Conservation (phyloP, 2,329 filamentous ascomycete genomes). For the Aspergillus sp. region DNA sequence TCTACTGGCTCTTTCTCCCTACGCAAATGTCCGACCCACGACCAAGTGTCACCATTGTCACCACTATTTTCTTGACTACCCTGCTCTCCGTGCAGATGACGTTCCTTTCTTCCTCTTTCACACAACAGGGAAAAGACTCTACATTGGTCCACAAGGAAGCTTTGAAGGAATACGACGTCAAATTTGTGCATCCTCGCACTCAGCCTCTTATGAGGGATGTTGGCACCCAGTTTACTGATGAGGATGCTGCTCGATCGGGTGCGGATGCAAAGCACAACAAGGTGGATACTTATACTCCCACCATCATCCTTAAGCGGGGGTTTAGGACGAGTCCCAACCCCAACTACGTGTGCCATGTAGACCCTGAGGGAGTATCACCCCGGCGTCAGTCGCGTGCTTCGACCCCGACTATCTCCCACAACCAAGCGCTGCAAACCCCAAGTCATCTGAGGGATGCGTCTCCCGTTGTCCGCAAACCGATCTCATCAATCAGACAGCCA, state of each 20-base stretch:
- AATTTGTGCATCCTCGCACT: constrained; percentile 88
- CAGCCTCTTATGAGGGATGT: constrained; percentile 76
- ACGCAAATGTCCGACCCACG: constrained; percentile 70
- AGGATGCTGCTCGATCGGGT: constrained; percentile 33
- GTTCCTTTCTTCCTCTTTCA: constrained; percentile 69
- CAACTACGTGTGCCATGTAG: constrained; percentile 70
- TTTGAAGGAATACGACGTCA: constrained; percentile 90
- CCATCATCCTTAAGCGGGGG: constrained; percentile 65
- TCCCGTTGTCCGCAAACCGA: constrained; percentile 39
- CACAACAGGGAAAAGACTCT: constrained; percentile 81
- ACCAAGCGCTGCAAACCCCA: constrained; percentile 37
- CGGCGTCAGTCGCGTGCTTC: constrained; percentile 40
- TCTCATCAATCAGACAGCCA: constrained; percentile 52
- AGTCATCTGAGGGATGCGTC: constrained; percentile 48
- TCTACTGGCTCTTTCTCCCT: constrained; percentile 87
- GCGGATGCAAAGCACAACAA: constrained; percentile 48
- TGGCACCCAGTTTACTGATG: constrained; percentile 68
- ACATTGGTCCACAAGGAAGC: constrained; percentile 86
- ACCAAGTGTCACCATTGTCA: constrained; percentile 83
- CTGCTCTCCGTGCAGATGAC: constrained; percentile 76
- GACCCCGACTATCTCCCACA: constrained; percentile 42
- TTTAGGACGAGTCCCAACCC: constrained; percentile 83
- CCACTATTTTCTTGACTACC: constrained; percentile 70
- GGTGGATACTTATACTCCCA: constrained; percentile 62
- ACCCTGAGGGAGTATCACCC: constrained; percentile 57